A percentile compares a stretch with the other conserved stretches of the same genome.
phyloP scores from a whole-genome alignment of 495 filamentous ascomycete genomes.

The Penicillium turbatum region DNA sequence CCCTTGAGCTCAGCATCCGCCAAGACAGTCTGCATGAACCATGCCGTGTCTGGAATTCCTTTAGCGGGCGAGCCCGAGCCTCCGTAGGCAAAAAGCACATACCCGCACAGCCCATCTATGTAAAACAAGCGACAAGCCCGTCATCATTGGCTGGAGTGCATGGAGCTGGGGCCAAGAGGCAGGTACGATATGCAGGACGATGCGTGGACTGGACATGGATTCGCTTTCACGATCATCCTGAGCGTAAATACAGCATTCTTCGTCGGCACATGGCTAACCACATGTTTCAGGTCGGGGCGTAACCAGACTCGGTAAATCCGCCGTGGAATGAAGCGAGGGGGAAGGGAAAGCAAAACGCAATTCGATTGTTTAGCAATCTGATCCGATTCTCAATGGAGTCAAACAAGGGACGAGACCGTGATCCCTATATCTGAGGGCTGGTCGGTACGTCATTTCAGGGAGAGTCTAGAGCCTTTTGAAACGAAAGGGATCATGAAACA shows the following conservation, averaged over 20 bases:
- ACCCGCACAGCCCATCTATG: conserved; percentile 13
- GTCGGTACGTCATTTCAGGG: conserved; percentile 10
- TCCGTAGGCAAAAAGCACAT: conserved; percentile 13
- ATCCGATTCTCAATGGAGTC: conserved; percentile 12
- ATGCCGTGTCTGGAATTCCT: conserved; percentile 16
- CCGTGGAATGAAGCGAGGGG: conserved; percentile 26
- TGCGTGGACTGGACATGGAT: background rate
- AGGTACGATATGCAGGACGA: conserved; percentile 21
- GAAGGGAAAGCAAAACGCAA: background rate
- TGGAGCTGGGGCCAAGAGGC: conserved; percentile 15
- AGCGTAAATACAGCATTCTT: conserved; percentile 3
- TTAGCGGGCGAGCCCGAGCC: conserved; percentile 4
- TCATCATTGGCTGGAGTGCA: conserved; percentile 19
- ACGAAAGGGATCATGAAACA: background rate
- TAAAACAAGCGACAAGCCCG: conserved; percentile 24
- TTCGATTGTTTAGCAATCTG: conserved; percentile 11
- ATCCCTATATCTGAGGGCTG: background rate
- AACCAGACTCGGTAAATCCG: conserved; percentile 13
- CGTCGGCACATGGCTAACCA: conserved; percentile 24
- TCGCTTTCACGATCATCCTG: conserved; percentile 13
- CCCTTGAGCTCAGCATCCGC: conserved; percentile 8
- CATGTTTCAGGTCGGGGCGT: conserved; percentile 23
- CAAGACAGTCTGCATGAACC: conserved; percentile 17
- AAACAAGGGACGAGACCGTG: conserved; percentile 17
- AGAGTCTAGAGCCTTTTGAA: conserved; percentile 13